Base-by-base conservation (phyloP, 2,329 filamentous ascomycete genomes). In the Colletotrichum navitas region DNA sequence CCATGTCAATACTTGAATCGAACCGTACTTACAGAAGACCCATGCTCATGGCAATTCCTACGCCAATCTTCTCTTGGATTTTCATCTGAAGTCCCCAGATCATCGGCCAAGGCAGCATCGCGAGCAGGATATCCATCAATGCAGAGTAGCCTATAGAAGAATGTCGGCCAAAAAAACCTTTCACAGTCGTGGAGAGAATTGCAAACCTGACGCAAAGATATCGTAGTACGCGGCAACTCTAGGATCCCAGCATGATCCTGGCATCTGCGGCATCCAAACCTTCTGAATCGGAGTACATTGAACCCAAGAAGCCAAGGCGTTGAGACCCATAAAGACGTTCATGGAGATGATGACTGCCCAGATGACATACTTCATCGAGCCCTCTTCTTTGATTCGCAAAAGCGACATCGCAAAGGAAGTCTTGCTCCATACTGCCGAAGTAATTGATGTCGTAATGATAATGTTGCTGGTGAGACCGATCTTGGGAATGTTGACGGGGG, bases 321-420 rank as follows among this genome's bases (percentile, higher is more conserved):
- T 74, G 10, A 74, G 36, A 7, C 74, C 71, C 73, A 77, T 74
- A 34, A 75, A 36, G 36, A 76, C 36, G 56, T 81, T 81, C 75
- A 81, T 78, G 0, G 77, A 77, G 10, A 79, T 26, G 52, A 81
- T 81, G 65, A 80, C 77, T 11, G 79, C 75, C 71, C 80, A 75
- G 8, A 82, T 77, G 51, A 81, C 26, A 72, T 75, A 76, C 26
- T 71, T 62, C 51, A 73, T 74, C 74, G 73, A 75, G 18, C 71
- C 65, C 68, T 79, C 78, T 73, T 66, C 55, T 5, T 76, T 74
- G 41, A 82, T 76, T 5, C 80, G 76, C 29, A 82, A 75, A 3
- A 82, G 72, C 0, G 81, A 82, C n/a, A 82, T 74, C 12, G 79
- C 80, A 66, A 83, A 81, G 0, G 81, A 82, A 0, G 81, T 80